Base-by-base conservation (phyloP, 2,329 filamentous ascomycete genomes). In the Colletotrichum sp. region DNA sequence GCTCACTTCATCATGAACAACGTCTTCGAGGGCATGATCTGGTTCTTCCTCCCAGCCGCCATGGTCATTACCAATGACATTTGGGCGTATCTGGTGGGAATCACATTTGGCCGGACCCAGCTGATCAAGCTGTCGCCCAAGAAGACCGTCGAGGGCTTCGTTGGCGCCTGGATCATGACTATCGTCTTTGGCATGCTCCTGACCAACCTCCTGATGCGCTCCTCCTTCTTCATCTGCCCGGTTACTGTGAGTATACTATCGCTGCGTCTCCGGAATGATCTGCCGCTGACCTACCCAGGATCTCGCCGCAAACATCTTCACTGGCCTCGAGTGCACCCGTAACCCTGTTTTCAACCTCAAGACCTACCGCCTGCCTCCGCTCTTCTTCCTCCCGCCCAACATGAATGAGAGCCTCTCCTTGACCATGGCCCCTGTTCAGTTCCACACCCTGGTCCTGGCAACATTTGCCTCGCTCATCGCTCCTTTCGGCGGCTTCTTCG, bases 1-100 rank as follows among this genome's bases (percentile, higher is more conserved):
- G 96, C 97, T 16, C 97, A 99, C 85, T 99, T 99, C 85, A 95
- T 99, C 87, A 99, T 99, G 95, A 99, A 99, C 90, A 99, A 99
- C 86, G 94, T 99, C 79, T 98, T 99, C 81, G 97, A 99, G 87
- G 97, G 97, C 87, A 96, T 99, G 95, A 98, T 99, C 84, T 99
- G 97, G 97, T 99, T 99, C 90, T 98, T 99, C 90, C 88, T 99
- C 60, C 97, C 97, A 9, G 96, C 95, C 9, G 94, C 95, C 69
- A 91, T 99, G 80, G 97, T 99, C 84, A 98, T 99, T 83, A 98
- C 95, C 78, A 99, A 99, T 85, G 97, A 99, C 84, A 99, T 99
- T 79, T 99, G 98, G 82, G 97, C 97, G 81, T 99, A 99, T 84
- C 93, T 99, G 77, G 98, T 96, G 85, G 97, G 97, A 76, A 99